Conservation (phyloP, 2,329 filamentous ascomycete genomes). For the Pezicula carpinea region DNA sequence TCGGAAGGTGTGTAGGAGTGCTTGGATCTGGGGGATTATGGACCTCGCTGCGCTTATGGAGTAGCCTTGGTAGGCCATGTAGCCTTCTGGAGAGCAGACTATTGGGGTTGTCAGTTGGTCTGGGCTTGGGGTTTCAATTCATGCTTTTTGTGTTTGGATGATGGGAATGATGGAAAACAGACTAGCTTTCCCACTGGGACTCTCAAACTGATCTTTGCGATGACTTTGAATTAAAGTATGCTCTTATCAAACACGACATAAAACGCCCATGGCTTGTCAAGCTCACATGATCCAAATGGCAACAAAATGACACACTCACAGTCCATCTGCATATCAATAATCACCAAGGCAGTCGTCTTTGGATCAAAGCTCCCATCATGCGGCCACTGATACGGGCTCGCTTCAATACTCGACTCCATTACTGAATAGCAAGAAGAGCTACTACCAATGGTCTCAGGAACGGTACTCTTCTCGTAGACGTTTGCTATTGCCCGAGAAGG, state of each 20-base stretch:
- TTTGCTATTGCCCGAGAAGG: no score
- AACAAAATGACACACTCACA: conserved; percentile 30
- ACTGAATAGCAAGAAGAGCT: not conserved
- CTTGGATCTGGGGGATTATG: conserved; percentile 38
- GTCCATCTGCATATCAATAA: conserved; percentile 53
- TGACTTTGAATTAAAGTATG: no score
- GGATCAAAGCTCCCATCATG: conserved; percentile 34
- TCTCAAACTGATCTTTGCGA: no score
- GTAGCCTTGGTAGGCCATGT: conserved; percentile 44
- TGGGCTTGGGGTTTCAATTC: not conserved
- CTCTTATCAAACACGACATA: no score
- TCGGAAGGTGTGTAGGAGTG: conserved; percentile 38
- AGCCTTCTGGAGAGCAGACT: conserved; percentile 42
- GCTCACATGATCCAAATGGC: no score
- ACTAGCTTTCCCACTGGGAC: no score
- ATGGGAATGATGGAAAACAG: no score
- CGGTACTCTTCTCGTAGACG: no score
- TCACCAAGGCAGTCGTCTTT: conserved; percentile 42
- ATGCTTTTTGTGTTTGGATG: not conserved
- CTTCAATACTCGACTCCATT: conserved; percentile 10
- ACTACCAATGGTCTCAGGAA: not conserved
- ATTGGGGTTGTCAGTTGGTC: conserved; percentile 5
- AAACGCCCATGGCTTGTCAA: no score
- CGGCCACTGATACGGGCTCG: conserved; percentile 35
- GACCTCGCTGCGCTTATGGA: conserved; percentile 33